Base-by-base conservation (phyloP, 345 rosid genomes). In the Lepidium didymum region DNA sequence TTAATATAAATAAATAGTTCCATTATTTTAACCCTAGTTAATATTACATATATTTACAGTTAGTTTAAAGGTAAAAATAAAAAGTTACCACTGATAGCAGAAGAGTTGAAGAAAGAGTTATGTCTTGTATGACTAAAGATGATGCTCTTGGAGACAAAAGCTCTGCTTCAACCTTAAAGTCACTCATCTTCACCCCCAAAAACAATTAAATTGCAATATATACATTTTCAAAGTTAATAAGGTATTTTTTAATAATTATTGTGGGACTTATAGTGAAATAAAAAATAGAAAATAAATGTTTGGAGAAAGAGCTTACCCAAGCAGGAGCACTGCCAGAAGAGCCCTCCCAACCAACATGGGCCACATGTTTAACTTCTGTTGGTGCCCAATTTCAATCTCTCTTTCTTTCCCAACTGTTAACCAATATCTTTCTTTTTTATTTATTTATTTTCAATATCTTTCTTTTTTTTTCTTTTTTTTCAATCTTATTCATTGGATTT, bases 311-410 rank as follows among this genome's bases (percentile, higher is more conserved):
- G 73, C 87, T 67, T 83, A 88, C 98, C 96, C 97, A 93, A 77
- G 77, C 76, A 43, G 98, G 98, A 23, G 88, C 83, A 79, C 63
- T 72, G n/a, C 89, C 87, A 64, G 96, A 82, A 47, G 79, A 68
- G 50, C 88, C 88, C 35, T 92, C 97, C 90, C 86, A 88, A 2
- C 97, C 96, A 51, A 93, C 75, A 62, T 93, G 97, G 37, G 89
- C 88, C 78, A 90, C 94, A 62, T 90, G 98, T 69, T 87, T 90
- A 15, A 88, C 96, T 79, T 93, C 98, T 62, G 96, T 88, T 5
- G 98, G 98, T 80, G 78, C 79, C 98, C 97, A 77, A 93, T 93
- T 66, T 90, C 92, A 4, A 73, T 9, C 3, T 79, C 82, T 87
- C 91, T 64, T 86, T 75, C 68, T 87, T 88, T 78, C 82, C 82